Evolutionary conservation across 2,329 filamentous ascomycete species (phyloP), one percentile per base, ranked within the genome.

Genomic region (Fusarium chlamydosporum): DNA sequence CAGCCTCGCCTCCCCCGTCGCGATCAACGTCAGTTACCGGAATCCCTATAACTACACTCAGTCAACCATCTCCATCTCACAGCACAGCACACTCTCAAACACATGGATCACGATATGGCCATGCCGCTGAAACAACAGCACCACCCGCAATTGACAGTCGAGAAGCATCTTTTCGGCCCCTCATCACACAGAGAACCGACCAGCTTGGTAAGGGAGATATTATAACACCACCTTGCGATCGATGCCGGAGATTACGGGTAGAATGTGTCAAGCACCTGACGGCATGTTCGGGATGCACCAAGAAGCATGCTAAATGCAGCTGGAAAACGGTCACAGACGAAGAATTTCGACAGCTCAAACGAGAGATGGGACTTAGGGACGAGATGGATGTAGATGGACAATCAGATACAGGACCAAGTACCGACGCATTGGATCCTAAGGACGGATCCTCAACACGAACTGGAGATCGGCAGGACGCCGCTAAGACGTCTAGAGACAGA

Each of bases 251-350:
- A 31, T 82, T 96, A 16, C 89, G 92, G 68, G 92, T 94, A 81
- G 88, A 93, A 60, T 97, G 93, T 66, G 82, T 94, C 47, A 96
- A 96, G 79, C 92, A 97, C 67, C 83, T 96, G 38, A 96, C 93
- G 0, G 92, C 93, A 10, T 97, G 94, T 75, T 88, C 91, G 78
- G 93, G 92, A 23, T 97, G 93, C 78, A 96, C 93, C 0, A 94
- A 92, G 77, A 96, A 96, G 77, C 93, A 97, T 76, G 92, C 92
- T 20, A 94, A 94, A 74, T 97, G 93, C 77, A 90, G 89, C 15
- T 97, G 93, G 93, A 92, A 90, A 70, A 89, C 91, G 43, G 88
- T 96, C n/a, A 89, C 88, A 16, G 88, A 92, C 33, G 90, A 91
- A 4, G 94, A 97, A 62, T 74, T 82, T 29, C 73, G 74, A 27